Base-by-base conservation (phyloP, 495 filamentous ascomycete genomes). In the Penicillium roqueforti region DNA sequence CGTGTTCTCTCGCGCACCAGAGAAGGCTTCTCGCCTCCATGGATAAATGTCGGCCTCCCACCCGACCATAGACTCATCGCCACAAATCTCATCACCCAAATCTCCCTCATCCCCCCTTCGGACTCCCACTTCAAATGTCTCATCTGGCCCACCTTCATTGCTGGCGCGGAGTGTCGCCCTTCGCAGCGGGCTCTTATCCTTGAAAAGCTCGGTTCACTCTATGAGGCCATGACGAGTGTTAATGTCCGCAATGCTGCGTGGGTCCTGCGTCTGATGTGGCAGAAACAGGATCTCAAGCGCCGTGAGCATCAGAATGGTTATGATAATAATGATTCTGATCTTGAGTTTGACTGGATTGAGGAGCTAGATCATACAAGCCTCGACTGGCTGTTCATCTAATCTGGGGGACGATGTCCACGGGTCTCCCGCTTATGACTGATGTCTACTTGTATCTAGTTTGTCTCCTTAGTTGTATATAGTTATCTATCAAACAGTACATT, bases 111-210 rank as follows among this genome's bases (percentile, higher is more conserved):
- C 41, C 69, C 68, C 2, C 29, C 50, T 45, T 63, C 71, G 0
- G 75, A 77, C 28, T 63, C 69, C 10, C 75, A 77, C 52, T 76
- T 76, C 65, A 77, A 77, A 59, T 76, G 75, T 47, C 69, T 75
- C 29, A 76, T 77, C 19, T 77, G 75, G 75, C 73, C 73, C 0
- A 69, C 75, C 3, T 77, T 77, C 59, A 77, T 77, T 43, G 73
- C 73, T 2, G 75, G 75, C 46, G 75, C 72, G 3, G 75, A 77
- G 47, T 74, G 70, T 38, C 65, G 70, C 9, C 47, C 67, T 11
- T 60, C 66, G 16, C 69, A 73, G 22, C 69, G 75, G 0, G 57
- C 65, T 1, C 56, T 72, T 14, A 60, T 75, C 10, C 62, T 77
- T 4, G 66, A 73, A 22, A 68, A 60, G 8, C 65, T 77, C 3